These are phyloP conservation scores for Paecilomyces sp. DNA, from an alignment of 2,329 filamentous ascomycete genomes.

Conservation along the genomic window DNA sequence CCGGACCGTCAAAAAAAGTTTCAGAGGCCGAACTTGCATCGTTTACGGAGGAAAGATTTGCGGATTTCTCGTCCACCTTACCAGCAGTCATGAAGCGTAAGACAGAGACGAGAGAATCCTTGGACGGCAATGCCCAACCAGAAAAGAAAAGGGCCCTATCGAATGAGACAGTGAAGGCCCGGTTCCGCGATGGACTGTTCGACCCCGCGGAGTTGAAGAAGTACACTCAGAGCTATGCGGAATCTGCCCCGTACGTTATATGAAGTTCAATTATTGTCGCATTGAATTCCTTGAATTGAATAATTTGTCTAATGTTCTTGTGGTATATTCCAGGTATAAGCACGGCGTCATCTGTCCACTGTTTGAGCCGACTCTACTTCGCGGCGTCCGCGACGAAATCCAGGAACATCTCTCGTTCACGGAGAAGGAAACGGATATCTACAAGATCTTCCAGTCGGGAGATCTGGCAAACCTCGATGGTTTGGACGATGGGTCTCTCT, in stretches of 20 bases:
- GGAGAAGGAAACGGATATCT: conserved; percentile 98
- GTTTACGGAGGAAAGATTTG: not conserved
- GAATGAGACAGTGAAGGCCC: conserved; percentile 28
- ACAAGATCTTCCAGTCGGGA: conserved; percentile 98
- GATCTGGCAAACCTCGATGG: conserved; percentile 96
- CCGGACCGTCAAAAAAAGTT: not conserved
- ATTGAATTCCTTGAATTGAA: no score
- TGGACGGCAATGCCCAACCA: conserved; percentile 23
- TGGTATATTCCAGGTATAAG: conserved; percentile 58
- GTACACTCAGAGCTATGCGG: conserved; percentile 36
- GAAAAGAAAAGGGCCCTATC: conserved; percentile 35
- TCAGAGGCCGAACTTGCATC: not conserved
- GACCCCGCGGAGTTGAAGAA: conserved; percentile 31
- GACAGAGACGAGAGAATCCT: conserved; percentile 22
- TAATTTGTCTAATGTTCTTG: not conserved
- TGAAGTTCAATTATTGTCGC: not conserved
- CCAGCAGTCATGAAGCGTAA: conserved; percentile 38
- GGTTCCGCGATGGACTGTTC: conserved; percentile 40
- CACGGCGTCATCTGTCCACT: conserved; percentile 82
- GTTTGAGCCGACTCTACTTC: conserved; percentile 73
- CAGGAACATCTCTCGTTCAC: conserved; percentile 89
- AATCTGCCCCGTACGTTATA: conserved; percentile 35
- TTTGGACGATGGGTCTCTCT: conserved; percentile 75
- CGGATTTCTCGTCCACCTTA: not conserved
- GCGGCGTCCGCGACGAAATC: conserved; percentile 81